phyloP scores from a whole-genome alignment of 495 filamentous ascomycete species.

The Tuber magnatum region DNA sequence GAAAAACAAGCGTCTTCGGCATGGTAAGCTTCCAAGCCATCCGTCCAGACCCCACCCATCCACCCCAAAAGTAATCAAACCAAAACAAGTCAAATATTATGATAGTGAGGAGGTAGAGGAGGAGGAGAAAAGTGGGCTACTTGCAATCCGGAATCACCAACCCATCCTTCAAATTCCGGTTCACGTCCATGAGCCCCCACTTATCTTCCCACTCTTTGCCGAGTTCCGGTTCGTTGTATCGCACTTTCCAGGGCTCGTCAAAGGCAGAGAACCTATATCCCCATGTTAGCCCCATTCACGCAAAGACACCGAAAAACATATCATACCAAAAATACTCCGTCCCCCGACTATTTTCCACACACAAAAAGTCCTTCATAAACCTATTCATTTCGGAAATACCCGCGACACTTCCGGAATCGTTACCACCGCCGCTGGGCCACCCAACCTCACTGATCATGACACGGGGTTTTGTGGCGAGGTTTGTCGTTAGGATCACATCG shows the following conservation, averaged over 20 bases:
- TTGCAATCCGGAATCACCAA: constrained; percentile 77
- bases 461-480: constrained; percentile 53
- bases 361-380: constrained; percentile 83
- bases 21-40: not conserved
- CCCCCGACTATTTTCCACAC: constrained; percentile 64
- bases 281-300: not conserved
- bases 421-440: constrained; percentile 84
- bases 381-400: constrained; percentile 76
- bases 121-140: constrained; percentile 1
- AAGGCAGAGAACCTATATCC: constrained; percentile 72
- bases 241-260: constrained; percentile 88
- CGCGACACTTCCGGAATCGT: constrained; percentile 60
- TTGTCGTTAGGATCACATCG: constrained; percentile 54
- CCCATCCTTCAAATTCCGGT: constrained; percentile 76
- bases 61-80: not conserved
- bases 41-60: not conserved
- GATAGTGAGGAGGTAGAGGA: not conserved
- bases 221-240: constrained; percentile 53
- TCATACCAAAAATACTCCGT: constrained; percentile 97
- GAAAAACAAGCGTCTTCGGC: not conserved
- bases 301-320: constrained; percentile 41
- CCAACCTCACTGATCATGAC: constrained; percentile 83
- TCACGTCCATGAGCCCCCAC: constrained; percentile 87
- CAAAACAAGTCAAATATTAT: not conserved
- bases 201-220: constrained; percentile 87